A percentile compares a stretch with the other conserved stretches of the same genome.
These are phyloP conservation scores for Dichotomocladium elegans DNA, from an alignment of 371 early-diverging fungal genomes.

Conservation along the genomic window DNA sequence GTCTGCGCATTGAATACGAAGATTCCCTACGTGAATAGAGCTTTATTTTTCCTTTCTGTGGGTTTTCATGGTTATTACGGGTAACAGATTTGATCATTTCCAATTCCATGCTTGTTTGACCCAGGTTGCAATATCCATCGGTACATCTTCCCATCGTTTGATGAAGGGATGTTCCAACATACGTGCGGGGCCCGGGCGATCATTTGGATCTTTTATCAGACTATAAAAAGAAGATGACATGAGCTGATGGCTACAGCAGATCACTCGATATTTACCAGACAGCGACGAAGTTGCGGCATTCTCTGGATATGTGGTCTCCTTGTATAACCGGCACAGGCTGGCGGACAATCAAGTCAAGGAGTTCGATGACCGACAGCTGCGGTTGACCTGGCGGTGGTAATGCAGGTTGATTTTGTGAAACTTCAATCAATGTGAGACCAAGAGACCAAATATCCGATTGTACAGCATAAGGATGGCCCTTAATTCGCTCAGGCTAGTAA, in stretches of 20 bases:
- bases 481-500: slow-evolving; percentile 88
- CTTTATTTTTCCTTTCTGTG: no score
- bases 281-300: slow-evolving; percentile 74
- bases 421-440: slow-evolving; percentile 88
- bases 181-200: slow-evolving; percentile 74
- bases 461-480: slow-evolving; percentile 83
- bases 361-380: slow-evolving; percentile 79
- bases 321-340: slow-evolving; percentile 81
- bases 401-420: slow-evolving; percentile 88
- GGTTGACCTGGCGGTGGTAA: slow-evolving; percentile 65
- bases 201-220: slow-evolving; percentile 73
- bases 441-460: slow-evolving; percentile 94
- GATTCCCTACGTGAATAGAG: no score
- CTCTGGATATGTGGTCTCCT: slow-evolving; percentile 46
- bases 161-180: slow-evolving; percentile 70
- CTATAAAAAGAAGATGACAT: slow-evolving; percentile 41
- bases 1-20: no score
- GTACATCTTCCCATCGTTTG: slow-evolving; percentile 41
- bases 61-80: no score
- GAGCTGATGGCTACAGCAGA: slow-evolving; percentile 24
- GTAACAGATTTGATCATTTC: slow-evolving; percentile 16
- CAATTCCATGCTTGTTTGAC: slow-evolving; percentile 59
- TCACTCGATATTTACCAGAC: slow-evolving; percentile 53
- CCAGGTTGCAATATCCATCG: slow-evolving; percentile 47
- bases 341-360: slow-evolving; percentile 84